Conservation (phyloP, 257 asterid species). For the Solanum raphanifolium region DNA sequence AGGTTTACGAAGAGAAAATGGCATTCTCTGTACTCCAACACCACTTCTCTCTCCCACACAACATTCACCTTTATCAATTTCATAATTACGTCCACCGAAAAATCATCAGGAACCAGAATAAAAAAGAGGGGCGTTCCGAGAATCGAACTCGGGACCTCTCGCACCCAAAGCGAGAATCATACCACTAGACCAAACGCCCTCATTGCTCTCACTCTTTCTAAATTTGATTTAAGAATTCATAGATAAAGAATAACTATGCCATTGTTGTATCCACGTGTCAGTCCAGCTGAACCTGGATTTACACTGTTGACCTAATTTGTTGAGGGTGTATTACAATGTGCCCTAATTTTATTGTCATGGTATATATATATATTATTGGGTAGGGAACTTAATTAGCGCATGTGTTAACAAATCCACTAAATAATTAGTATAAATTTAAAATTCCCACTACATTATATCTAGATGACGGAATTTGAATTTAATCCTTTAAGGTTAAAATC, state of each 20-base stretch:
- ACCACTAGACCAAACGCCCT: slow-evolving; percentile 91
- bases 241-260: not conserved
- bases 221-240: too few species aligned
- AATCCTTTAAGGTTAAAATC: too few species aligned
- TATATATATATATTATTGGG: too few species aligned
- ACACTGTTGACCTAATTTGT: not conserved
- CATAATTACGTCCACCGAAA: too few species aligned
- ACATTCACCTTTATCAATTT: too few species aligned
- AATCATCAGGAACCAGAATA: too few species aligned
- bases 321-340: not conserved
- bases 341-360: not conserved
- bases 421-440: not conserved
- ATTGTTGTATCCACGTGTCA: not conserved
- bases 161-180: slow-evolving; percentile 91
- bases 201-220: not conserved
- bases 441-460: not conserved
- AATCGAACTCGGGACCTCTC: slow-evolving; percentile 77
- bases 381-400: not conserved
- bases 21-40: too few species aligned
- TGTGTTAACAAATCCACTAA: too few species aligned
- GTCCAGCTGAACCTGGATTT: not conserved
- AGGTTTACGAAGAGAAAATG: too few species aligned
- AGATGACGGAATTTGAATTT: not conserved
- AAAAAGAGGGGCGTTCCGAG: slow-evolving; percentile 70
- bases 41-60: too few species aligned